A percentile compares a stretch with the other conserved stretches of the same genome.
Evolutionary conservation across 176 grass and related monocot genomes (phyloP).

Genomic region (Oryza longistaminata): DNA sequence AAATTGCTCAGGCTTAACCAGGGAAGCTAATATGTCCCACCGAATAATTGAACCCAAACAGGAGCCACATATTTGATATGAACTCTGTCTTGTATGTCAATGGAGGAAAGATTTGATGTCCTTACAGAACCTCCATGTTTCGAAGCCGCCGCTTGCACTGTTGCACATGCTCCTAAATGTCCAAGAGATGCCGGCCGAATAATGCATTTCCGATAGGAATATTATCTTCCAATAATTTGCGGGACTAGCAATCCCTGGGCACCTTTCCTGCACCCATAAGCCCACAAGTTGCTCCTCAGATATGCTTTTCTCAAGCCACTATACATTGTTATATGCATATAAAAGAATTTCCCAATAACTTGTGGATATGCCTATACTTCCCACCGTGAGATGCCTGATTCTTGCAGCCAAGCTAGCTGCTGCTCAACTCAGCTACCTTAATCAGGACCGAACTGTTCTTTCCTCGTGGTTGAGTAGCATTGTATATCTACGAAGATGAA

Average conservation of each 20-base stretch:
- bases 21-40: background rate
- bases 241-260: slow-evolving; percentile 24
- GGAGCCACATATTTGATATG: slow-evolving; percentile 30
- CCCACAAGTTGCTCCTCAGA: slow-evolving; percentile 2
- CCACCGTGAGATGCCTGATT: slow-evolving; percentile 19
- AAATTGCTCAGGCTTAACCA: slow-evolving; percentile 24
- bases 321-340: slow-evolving; percentile 9
- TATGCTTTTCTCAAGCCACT: slow-evolving; percentile 14
- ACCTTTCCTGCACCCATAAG: slow-evolving; percentile 1
- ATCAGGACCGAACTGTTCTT: slow-evolving; percentile 23
- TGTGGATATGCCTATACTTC: slow-evolving; percentile 11
- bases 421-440: slow-evolving; percentile 19
- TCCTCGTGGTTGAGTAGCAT: background rate
- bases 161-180: slow-evolving; percentile 6
- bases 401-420: background rate
- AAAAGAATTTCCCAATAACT: slow-evolving; percentile 24
- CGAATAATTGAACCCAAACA: slow-evolving; percentile 11
- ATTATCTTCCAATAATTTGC: slow-evolving; percentile 50
- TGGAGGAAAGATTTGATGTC: slow-evolving; percentile 7
- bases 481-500: background rate
- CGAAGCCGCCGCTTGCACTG: background rate
- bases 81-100: slow-evolving; percentile 9
- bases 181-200: slow-evolving; percentile 44
- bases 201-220: slow-evolving; percentile 41
- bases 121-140: slow-evolving; percentile 25